phyloP scores from a whole-genome alignment of 2,329 filamentous ascomycete species.

The Knufia fluminis region DNA sequence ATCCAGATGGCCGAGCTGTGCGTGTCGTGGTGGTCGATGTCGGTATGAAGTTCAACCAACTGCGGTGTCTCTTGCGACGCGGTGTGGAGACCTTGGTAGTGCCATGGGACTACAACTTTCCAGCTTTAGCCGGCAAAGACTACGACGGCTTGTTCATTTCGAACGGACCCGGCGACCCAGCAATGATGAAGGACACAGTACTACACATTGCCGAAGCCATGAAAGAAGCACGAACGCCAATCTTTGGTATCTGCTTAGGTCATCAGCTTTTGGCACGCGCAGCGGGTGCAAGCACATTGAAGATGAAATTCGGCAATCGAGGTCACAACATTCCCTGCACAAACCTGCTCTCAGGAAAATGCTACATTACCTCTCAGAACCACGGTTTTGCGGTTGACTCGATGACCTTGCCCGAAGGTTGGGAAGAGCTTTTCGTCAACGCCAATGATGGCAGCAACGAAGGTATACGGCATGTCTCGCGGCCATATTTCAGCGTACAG shows the following conservation, averaged over 20 bases:
- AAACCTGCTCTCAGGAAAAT: constrained; percentile 87
- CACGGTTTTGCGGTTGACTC: constrained; percentile 92
- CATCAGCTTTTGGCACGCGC: constrained; percentile 88
- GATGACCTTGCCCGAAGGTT: constrained; percentile 62
- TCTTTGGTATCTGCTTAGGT: constrained; percentile 93
- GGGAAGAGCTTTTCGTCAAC: constrained; percentile 94
- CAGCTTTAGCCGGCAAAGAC: constrained; percentile 62
- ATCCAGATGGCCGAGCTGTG: constrained; percentile 77
- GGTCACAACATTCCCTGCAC: constrained; percentile 98
- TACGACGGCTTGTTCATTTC: constrained; percentile 97
- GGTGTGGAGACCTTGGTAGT: constrained; percentile 91
- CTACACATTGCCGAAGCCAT: constrained; percentile 69
- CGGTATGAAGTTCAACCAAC: constrained; percentile 96
- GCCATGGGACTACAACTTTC: constrained; percentile 93
- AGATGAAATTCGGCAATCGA: constrained; percentile 99
- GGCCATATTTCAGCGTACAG: constrained; percentile 97
- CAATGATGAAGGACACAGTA: constrained; percentile 70
- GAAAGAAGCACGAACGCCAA: constrained; percentile 68
- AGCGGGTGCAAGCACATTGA: constrained; percentile 72
- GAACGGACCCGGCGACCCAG: constrained; percentile 93
- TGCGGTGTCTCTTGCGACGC: constrained; percentile 81
- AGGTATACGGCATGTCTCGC: constrained; percentile 77
- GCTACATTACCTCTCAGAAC: constrained; percentile 98
- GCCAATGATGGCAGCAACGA: constrained; percentile 98
- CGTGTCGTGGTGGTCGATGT: constrained; percentile 92